Evolutionary conservation across 768 basidiomycete species (phyloP).

Genomic region (Lentinula guzmanii): DNA sequence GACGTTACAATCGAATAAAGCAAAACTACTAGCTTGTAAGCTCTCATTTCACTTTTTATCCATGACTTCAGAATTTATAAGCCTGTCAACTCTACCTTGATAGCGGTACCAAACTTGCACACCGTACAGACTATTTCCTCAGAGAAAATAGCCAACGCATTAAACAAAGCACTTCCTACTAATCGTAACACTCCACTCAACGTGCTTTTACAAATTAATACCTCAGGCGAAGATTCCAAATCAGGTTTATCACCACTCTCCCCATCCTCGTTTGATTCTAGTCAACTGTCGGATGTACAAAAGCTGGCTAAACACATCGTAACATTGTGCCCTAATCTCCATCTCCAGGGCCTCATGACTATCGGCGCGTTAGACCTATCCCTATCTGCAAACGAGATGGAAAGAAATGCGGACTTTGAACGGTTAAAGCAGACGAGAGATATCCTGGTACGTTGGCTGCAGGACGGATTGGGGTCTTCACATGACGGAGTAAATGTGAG

Average conservation of each 20-base stretch:
- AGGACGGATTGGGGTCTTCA: constrained; percentile 12
- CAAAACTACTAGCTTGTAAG: constrained; percentile 80
- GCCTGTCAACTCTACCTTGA: neutral
- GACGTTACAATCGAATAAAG: constrained; percentile 88
- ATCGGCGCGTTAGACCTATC: constrained; percentile 84
- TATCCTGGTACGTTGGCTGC: constrained; percentile 43
- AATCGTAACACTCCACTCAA: constrained; percentile 61
- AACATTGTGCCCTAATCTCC: constrained; percentile 64
- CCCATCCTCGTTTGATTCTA: constrained; percentile 9
- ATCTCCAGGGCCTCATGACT: constrained; percentile 89
- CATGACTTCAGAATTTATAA: too few relatives aligned
- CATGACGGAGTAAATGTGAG: constrained; percentile 11
- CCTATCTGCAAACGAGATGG: constrained; percentile 38
- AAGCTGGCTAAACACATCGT: constrained; percentile 70
- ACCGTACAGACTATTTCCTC: constrained; percentile 85
- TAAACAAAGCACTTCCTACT: constrained; percentile 64
- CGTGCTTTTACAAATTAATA: constrained; percentile 91
- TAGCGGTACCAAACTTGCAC: constrained; percentile 86
- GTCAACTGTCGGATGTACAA: constrained; percentile 41
- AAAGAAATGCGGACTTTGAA: constrained; percentile 68
- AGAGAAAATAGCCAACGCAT: constrained; percentile 68
- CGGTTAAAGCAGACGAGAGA: constrained; percentile 59
- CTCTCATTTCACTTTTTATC: neutral
- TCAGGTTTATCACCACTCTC: constrained; percentile 72
- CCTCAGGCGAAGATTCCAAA: constrained; percentile 88